Conservation (phyloP, 805 yeast genomes). For the Kockiozyma suomiensis region DNA sequence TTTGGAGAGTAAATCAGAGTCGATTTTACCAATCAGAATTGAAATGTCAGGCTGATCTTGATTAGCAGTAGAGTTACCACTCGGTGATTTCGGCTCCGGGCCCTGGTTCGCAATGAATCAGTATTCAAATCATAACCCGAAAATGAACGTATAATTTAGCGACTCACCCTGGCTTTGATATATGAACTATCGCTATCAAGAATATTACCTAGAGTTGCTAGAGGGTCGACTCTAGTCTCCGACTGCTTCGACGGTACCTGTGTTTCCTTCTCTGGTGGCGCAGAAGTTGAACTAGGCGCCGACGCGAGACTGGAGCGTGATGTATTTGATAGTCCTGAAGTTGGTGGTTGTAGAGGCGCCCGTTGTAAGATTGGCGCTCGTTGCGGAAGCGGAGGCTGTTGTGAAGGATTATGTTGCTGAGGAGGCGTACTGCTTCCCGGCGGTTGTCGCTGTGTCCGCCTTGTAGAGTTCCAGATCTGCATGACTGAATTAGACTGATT, state of each 20-base stretch:
- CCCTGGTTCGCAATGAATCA: not conserved
- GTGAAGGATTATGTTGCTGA: not conserved
- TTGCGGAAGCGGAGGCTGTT: not conserved
- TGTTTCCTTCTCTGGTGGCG: not conserved
- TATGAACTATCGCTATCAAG: conserved; percentile 19
- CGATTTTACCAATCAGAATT: not conserved
- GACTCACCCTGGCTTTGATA: conserved; percentile 6
- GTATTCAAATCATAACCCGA: not conserved
- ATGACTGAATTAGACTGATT: no score
- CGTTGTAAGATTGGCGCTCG: not conserved
- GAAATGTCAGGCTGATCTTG: not conserved
- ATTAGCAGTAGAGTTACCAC: not conserved
- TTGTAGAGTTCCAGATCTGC: conserved; percentile 33
- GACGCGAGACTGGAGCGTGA: not conserved
- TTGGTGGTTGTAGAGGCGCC: not conserved
- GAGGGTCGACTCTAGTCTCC: conserved; percentile 8
- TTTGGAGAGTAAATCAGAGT: conserved; percentile 7
- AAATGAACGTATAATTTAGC: not conserved
- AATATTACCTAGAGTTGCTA: conserved; percentile 15
- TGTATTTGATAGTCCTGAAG: not conserved
- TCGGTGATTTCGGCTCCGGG: not conserved
- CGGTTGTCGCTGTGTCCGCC: conserved; percentile 16
- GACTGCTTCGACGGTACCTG: not conserved
- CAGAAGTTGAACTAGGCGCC: not conserved
- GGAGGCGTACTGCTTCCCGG: not conserved